phyloP scores from a whole-genome alignment of 768 basidiomycete genomes.

The Lanmaoa pseudosensibilis region DNA sequence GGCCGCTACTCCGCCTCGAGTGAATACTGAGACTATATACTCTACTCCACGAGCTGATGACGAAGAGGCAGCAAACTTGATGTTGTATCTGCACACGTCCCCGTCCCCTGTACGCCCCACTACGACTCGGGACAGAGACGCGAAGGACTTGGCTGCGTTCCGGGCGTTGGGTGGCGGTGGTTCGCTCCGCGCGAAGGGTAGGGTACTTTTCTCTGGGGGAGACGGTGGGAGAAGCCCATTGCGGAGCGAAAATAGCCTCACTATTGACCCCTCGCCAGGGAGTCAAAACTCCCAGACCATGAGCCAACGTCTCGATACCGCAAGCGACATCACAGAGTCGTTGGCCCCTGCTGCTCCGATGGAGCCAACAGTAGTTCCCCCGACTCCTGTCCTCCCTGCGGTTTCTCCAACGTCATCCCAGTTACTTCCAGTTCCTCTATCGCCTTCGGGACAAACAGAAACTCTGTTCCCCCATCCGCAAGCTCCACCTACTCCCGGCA shows the following conservation, averaged over 20 bases:
- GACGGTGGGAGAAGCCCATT: slow-evolving; percentile 28
- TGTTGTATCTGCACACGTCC: slow-evolving; percentile 82
- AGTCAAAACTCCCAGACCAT: slow-evolving; percentile 27
- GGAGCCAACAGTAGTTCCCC: slow-evolving; percentile 35
- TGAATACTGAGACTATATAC: slow-evolving; percentile 35
- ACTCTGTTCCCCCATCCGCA: slow-evolving; percentile 27
- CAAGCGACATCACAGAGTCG: slow-evolving; percentile 14
- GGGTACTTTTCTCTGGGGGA: slow-evolving; percentile 65
- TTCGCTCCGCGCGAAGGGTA: slow-evolving; percentile 57
- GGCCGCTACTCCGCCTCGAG: slow-evolving; percentile 38
- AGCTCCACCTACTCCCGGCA: slow-evolving; percentile 38
- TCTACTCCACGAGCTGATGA: slow-evolving; percentile 63
- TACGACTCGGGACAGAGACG: slow-evolving; percentile 44
- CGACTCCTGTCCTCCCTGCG: slow-evolving; percentile 32
- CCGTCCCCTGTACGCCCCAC: slow-evolving; percentile 73
- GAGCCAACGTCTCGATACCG: slow-evolving; percentile 19
- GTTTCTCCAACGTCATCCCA: slow-evolving; percentile 24
- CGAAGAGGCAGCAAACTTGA: slow-evolving; percentile 78
- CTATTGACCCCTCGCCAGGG: slow-evolving; percentile 25
- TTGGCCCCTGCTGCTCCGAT: slow-evolving; percentile 29
- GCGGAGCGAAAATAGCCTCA: slow-evolving; percentile 30
- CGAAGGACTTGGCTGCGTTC: slow-evolving; percentile 56
- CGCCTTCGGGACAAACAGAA: slow-evolving; percentile 26
- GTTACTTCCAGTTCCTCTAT: slow-evolving; percentile 25
- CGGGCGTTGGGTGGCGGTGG: slow-evolving; percentile 51